phyloP scores from a whole-genome alignment of 2,329 filamentous ascomycete species.

The Fusarium incarnatum region DNA sequence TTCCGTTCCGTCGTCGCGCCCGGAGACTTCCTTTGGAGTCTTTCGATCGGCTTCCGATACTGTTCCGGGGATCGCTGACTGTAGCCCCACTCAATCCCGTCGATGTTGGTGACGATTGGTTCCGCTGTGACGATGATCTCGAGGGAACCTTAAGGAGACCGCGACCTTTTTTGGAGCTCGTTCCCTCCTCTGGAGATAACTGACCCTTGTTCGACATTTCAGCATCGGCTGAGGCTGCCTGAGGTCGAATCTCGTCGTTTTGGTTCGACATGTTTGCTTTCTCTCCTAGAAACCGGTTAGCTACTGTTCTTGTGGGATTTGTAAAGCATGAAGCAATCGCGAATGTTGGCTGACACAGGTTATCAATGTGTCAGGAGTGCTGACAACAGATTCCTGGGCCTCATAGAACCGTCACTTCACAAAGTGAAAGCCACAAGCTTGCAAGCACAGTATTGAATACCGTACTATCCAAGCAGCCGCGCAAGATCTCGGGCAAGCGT shows the following conservation, averaged over 20 bases:
- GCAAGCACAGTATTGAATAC: background rate
- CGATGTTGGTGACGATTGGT: constrained; percentile 69
- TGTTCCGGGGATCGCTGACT: constrained; percentile 69
- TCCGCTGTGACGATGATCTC: constrained; percentile 70
- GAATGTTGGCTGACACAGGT: constrained; percentile 5
- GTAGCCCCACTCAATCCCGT: constrained; percentile 71
- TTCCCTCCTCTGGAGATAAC: constrained; percentile 56
- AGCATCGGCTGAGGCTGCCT: constrained; percentile 50
- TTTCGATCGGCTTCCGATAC: constrained; percentile 72
- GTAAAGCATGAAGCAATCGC: constrained; percentile 11
- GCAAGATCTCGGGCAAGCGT: constrained; percentile 19
- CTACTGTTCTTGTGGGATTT: constrained; percentile 10
- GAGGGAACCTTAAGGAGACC: constrained; percentile 69
- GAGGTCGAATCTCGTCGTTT: constrained; percentile 50
- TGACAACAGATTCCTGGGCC: background rate
- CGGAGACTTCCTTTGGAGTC: constrained; percentile 74
- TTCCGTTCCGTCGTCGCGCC: constrained; percentile 73
- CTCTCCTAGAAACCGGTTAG: constrained; percentile 42
- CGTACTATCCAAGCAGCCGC: constrained; percentile 18
- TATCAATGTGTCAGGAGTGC: background rate
- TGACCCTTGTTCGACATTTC: constrained; percentile 59
- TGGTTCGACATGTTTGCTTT: constrained; percentile 50
- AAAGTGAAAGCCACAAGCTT: background rate
- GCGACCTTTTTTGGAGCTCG: constrained; percentile 61
- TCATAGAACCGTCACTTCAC: background rate